Base-by-base conservation (phyloP, 352 stramenopile species). In the Globisporangium sylvaticum region DNA sequence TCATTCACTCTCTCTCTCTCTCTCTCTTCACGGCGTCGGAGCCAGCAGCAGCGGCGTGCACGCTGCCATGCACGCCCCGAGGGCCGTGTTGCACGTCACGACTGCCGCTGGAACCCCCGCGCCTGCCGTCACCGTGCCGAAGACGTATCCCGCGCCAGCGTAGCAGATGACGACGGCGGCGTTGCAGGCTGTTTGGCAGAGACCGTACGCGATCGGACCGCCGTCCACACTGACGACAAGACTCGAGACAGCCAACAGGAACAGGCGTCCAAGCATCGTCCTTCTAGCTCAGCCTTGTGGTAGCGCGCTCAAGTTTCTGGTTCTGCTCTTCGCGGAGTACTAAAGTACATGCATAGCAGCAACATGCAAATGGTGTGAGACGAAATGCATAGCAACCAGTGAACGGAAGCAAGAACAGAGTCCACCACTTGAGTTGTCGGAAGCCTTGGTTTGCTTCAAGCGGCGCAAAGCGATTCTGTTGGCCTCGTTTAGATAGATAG, bases 101-200 rank as follows among this genome's bases (percentile, higher is more conserved):
- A 83, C 25, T 1, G 65, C 56, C 0, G 64, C 58, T 0, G 48
- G 5, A 0, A 68, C 59, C 1, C 52, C 76, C 18, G 66, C 1
- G 0, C 72, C 75, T 3, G 54, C 71, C 5, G 70, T 73, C 10
- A 85, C 58, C 0, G 74, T 75, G 14, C 79, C 79, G 29, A 84
- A 88, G n/a, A 76, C 46, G 12, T 29, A 62, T 6, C 75, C 77
- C 5, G 70, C 71, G 32, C 66, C 60, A 4, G 66, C 42, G 48
- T 88, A 84, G 39, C 77, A 88, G 14, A 69, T 50, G 10, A 77
- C 77, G 4, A 57, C 74, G n/a, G 74, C 22, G 0, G 71, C 62
- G 31, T 84, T 88, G 42, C 80, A 86, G 0, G 72, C 77, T 0
- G 62, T 75, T 14, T 86, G 80, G 34, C 77, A 84, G 4, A 80